phyloP scores from a whole-genome alignment of 257 asterid species.

The Solanum appendiculatum region DNA sequence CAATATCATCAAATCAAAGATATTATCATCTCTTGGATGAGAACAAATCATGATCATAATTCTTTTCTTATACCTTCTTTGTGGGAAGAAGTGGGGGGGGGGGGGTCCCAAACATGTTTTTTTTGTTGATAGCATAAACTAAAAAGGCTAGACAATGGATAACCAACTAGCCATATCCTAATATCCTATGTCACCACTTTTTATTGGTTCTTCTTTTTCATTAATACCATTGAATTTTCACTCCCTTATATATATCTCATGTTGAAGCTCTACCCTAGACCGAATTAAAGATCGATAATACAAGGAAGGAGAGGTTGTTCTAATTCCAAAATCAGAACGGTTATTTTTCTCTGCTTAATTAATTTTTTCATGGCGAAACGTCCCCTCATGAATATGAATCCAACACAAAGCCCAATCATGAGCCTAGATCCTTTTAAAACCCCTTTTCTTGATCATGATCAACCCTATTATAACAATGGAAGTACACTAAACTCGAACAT shows the following conservation, averaged over 20 bases:
- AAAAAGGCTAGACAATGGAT: background rate
- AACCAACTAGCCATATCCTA: background rate
- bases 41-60: background rate
- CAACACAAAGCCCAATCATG: constrained; percentile 4
- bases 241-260: background rate
- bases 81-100: background rate
- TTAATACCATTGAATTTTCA: background rate
- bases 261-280: background rate
- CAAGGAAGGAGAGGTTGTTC: background rate
- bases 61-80: background rate
- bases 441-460: background rate
- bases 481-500: constrained; percentile 9
- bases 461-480: background rate
- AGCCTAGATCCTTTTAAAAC: background rate
- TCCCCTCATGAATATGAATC: background rate
- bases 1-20: background rate
- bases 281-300: background rate
- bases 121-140: background rate
- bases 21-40: background rate
- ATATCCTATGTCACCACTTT: background rate
- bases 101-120: background rate
- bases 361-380: constrained; percentile 1
- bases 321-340: background rate
- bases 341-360: background rate
- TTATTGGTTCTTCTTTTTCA: background rate